Conservation (phyloP, 495 filamentous ascomycete genomes). For the Penicillium crystallinum region DNA sequence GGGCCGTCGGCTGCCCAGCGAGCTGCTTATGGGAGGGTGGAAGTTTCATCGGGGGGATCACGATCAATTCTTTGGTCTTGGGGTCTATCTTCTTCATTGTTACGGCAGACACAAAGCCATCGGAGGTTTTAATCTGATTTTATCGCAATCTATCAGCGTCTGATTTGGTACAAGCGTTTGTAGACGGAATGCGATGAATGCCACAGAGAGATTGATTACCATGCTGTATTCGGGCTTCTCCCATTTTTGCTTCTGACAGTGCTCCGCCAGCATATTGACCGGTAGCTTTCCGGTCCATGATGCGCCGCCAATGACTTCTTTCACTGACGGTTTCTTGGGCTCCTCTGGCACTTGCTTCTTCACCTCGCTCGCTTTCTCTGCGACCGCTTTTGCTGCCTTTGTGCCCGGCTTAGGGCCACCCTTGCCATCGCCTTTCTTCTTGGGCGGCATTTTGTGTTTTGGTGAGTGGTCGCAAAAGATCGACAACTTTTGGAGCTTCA, state of each 20-base stretch:
- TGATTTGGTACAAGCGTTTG: background rate
- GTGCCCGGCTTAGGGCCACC: conserved; percentile 43
- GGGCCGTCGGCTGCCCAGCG: conserved; percentile 61
- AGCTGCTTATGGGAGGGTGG: conserved; percentile 67
- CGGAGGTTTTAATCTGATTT: conserved; percentile 43
- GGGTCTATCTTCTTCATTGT: conserved; percentile 71
- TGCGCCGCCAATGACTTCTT: conserved; percentile 84
- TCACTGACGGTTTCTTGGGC: conserved; percentile 73
- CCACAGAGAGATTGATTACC: conserved; percentile 34
- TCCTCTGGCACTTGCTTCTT: conserved; percentile 43
- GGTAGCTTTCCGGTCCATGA: conserved; percentile 98
- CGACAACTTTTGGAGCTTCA: conserved; percentile 12
- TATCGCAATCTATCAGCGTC: conserved; percentile 9
- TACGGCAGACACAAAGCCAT: conserved; percentile 73
- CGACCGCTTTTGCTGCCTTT: conserved; percentile 42
- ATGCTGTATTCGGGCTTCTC: conserved; percentile 87
- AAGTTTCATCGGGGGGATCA: conserved; percentile 74
- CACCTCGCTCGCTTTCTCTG: conserved; percentile 33
- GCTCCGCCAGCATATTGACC: conserved; percentile 86
- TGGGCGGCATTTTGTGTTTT: conserved; percentile 34
- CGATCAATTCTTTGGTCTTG: conserved; percentile 72
- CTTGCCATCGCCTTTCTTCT: conserved; percentile 40
- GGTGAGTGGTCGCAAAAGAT: conserved; percentile 1
- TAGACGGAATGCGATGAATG: background rate
- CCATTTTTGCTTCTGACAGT: conserved; percentile 94